Conservation (phyloP, 768 basidiomycete species). For the Leucocoprinus sp. region DNA sequence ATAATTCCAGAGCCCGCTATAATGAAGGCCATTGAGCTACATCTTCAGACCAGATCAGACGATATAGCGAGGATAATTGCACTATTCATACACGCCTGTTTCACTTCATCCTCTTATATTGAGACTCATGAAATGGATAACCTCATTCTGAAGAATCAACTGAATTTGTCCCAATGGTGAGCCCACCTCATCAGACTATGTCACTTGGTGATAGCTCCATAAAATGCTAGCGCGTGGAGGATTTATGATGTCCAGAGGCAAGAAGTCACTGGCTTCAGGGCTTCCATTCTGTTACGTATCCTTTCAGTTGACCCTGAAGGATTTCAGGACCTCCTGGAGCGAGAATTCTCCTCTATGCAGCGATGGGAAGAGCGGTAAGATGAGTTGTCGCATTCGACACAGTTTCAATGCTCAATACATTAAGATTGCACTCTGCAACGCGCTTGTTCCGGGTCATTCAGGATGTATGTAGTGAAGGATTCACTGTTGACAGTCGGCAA, state of each 20-base stretch:
- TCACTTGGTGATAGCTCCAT: not conserved
- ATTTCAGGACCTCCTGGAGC: conserved; percentile 42
- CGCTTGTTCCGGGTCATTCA: conserved; percentile 58
- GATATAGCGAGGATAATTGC: conserved; percentile 46
- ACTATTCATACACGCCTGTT: conserved; percentile 55
- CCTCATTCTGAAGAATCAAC: conserved; percentile 58
- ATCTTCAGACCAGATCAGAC: conserved; percentile 39
- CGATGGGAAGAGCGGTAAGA: conserved; percentile 48
- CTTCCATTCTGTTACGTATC: conserved; percentile 47
- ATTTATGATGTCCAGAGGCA: conserved; percentile 55
- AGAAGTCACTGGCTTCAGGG: conserved; percentile 46
- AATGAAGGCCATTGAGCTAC: conserved; percentile 43
- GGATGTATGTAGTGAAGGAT: conserved; percentile 56
- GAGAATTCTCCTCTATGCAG: conserved; percentile 25
- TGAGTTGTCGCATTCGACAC: not conserved
- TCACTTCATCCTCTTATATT: conserved; percentile 50
- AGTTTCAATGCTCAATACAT: no score
- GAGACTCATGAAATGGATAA: conserved; percentile 66
- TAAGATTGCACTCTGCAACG: conserved; percentile 27
- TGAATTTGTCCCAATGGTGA: conserved; percentile 53
- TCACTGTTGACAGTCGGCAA: conserved; percentile 54
- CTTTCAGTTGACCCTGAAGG: conserved; percentile 59
- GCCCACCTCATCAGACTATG: conserved; percentile 10
- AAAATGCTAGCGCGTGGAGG: conserved; percentile 48
- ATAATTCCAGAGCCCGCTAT: conserved; percentile 53